Base-by-base conservation (phyloP, 2,329 filamentous ascomycete species). In the Pseudogymnoascus sp. region DNA sequence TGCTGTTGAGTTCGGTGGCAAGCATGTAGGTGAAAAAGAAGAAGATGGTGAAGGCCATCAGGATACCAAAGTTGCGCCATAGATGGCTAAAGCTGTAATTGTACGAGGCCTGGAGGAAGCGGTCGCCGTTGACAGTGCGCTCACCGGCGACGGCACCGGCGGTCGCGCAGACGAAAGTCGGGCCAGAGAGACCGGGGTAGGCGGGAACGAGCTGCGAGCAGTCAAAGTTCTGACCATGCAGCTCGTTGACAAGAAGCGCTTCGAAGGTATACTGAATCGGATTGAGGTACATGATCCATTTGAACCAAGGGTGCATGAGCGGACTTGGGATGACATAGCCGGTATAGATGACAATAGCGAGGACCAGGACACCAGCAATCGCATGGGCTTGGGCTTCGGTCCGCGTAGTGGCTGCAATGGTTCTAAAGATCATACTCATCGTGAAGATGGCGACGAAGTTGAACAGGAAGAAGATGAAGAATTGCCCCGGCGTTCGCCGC, bases 371-470 rank as follows among this genome's bases (percentile, higher is more conserved):
- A 10, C 82, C 81, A 35, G 82, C 80, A 1, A 82, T 82, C 0
- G 83, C 82, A 74, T 85, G 79, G 66, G 83, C 82, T 68, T 85
- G 82, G 21, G 84, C 85, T 18, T 87, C 77, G 0, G 88, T 88
- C 59, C 88, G 81, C 4, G 90, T 90, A 1, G 86, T 77, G 0
- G 88, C 87, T 25, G 82, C 90, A 65, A 94, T 89, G 12, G 85
- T 87, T 60, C 90, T 83, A 82, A 93, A 94, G 65, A 93, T 81
- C 85, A 90, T 90, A 60, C 87, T 90, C 90, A 93, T 93, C 67
- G 82, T 81, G 69, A 95, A 68, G 0, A 88, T 89, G 1, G 84
- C 85, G 63, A 82, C 72, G 75, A 92, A 90, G 2, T 85, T 87
- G 70, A 92, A 82, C 61, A 96, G 78, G 64, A 92, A 74, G 81